A percentile compares a stretch with the other conserved stretches of the same genome.
Conservation (phyloP, 75 land plant species). For the Pinus albicaulis region DNA sequence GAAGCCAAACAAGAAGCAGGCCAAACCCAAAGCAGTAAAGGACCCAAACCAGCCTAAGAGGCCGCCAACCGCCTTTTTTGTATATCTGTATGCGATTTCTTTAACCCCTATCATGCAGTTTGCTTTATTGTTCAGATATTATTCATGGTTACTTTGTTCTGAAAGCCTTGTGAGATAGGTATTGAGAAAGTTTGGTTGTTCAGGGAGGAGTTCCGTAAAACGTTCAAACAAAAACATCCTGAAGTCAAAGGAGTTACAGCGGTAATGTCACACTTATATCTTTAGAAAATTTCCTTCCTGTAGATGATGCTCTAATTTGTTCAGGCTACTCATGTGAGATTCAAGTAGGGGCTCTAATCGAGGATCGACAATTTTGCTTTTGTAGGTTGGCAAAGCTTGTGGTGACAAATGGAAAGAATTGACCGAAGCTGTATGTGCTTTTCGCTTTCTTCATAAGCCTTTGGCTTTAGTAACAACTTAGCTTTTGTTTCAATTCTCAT, state of each 20-base stretch:
- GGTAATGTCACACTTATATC: slow-evolving; percentile 4
- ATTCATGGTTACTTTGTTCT: neutral
- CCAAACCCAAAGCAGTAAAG: slow-evolving; percentile 14
- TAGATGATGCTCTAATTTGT: neutral
- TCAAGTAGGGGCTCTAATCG: neutral
- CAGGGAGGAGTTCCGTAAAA: slow-evolving; percentile 36
- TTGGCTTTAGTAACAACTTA: too few relatives aligned
- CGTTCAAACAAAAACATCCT: slow-evolving; percentile 33
- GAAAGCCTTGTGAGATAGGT: neutral
- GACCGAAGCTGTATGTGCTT: slow-evolving; percentile 31
- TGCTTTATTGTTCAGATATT: neutral
- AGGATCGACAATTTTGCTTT: slow-evolving; percentile 4
- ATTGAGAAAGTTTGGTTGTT: slow-evolving; percentile 1
- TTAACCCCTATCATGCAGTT: slow-evolving; percentile 5
- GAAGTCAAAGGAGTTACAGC: slow-evolving; percentile 38
- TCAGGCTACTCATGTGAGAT: too few relatives aligned
- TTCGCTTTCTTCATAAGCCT: neutral
- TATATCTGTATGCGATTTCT: slow-evolving; percentile 25
- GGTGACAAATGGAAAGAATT: slow-evolving; percentile 49
- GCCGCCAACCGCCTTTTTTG: slow-evolving; percentile 40
- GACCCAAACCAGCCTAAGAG: slow-evolving; percentile 46
- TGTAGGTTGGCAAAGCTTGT: slow-evolving; percentile 51
- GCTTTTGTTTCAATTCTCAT: too few relatives aligned
- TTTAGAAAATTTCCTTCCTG: too few relatives aligned
- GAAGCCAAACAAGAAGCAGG: slow-evolving; percentile 16